Evolutionary conservation across 2,329 filamentous ascomycete species (phyloP), one percentile per base, ranked within the genome.

Genomic region (Cladosporium sp.): DNA sequence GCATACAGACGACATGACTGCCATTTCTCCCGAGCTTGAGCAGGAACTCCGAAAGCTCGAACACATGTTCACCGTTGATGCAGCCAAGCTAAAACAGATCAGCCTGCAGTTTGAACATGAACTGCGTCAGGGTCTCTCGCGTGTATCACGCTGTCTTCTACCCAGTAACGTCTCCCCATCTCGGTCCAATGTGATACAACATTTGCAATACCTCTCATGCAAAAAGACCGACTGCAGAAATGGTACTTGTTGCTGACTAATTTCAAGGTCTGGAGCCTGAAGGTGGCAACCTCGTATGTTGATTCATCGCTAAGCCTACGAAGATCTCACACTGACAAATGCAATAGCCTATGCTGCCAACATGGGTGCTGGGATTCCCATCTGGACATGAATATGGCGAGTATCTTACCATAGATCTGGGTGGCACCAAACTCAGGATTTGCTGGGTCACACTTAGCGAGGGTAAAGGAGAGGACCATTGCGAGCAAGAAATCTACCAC

Each of bases 401-500:
- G 20, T 96, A 83, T 69, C 78, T 97, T 41, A 91, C 92, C 55
- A 78, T 97, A 47, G 92, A 97, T 66, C 95, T 97, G 87, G 92
- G 92, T 54, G 92, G 92, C 62, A 97, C 92, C 63, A 96, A 96
- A 71, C 74, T 97, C 53, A 86, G 92, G 67, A 90, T 97, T 58
- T 97, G 92, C 72, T 88, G 96, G 72, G 92, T 97, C 65, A 89
- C 84, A 51, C 74, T 97, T 64, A 89, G 87, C 15, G 84, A 95
- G 51, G 82, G 88, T 64, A 90, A 91, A 73, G 92, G 89, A 48
- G 88, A 93, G 67, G 95, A 95, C 70, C 89, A 95, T 65, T 95
- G 96, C 63, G 90, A 91, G 59, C 92, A 96, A 73, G 94, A 90
- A 62, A 95, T 95, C 72, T 97, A 96, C 72, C 84, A 86, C 54